Evolutionary conservation across 2,329 filamentous ascomycete species (phyloP), one percentile per base, ranked within the genome.

Genomic region (Didymella lethalis): DNA sequence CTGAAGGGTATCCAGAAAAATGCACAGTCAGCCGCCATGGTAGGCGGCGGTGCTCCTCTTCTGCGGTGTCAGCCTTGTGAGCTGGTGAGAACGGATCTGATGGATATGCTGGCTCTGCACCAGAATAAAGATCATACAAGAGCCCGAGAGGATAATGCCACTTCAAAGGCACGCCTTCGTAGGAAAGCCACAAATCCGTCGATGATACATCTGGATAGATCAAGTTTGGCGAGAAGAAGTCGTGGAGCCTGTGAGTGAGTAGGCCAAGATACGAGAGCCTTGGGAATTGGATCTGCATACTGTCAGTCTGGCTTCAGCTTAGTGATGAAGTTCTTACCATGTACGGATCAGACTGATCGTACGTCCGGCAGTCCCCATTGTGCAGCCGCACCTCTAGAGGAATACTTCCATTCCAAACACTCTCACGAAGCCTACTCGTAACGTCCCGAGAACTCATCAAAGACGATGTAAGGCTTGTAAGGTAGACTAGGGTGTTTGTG

Each of bases 81-180:
- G 65, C 25, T 36, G 34, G 46, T 32, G 66, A 48, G 40, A 54
- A 54, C 10, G 48, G 34, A 23, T 71, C 67, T 20, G 53, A 23
- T 2, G 67, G 68, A 55, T 72, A 67, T 28, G 82, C 72, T 1
- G 83, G 81, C 55, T 83, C 83, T 23, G 81, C 82, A 18, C 86
- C 86, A 2, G 86, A 85, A 67, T 90, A 90, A 6, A 91, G 79
- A 73, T 91, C 89, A 70, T 87, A 90, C 5, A 91, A 80, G 11
- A 92, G 78, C 1, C 89, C 89, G 11, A 90, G 73, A 0, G 89
- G 88, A 59, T 90, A 88, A 69, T 91, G 89, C 87, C 88, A 90
- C 79, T 90, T 90, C 63, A 91, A 74, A 2, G 87, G 85, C 16
- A 91, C 88, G 14, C 81, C 83, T 72, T 91, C 86, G 69, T 87